Evolutionary conservation across 164 flowering plant genomes (phyloP).

Genomic region (Platanus orientalis): DNA sequence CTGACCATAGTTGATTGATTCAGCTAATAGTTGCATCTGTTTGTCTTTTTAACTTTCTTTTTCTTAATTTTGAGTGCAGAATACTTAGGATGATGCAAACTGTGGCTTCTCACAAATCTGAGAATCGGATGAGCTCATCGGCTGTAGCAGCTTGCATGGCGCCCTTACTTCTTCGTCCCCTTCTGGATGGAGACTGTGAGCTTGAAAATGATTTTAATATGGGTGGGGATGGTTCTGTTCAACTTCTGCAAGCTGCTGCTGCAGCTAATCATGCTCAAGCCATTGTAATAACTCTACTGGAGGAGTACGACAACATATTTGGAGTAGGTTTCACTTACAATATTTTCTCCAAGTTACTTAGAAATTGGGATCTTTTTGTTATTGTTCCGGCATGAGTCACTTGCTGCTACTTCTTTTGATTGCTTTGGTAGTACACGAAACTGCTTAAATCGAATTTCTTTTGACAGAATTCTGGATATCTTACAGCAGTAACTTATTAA

Average conservation of each 20-base stretch:
- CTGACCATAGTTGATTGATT: background rate
- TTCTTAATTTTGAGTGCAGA: constrained; percentile 35
- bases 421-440: background rate
- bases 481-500: too few species aligned
- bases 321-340: constrained; percentile 48
- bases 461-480: too few species aligned
- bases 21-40: constrained; percentile 8
- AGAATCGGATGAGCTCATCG: constrained; percentile 82
- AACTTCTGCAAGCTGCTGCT: constrained; percentile 95
- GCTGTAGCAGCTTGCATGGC: constrained; percentile 99
- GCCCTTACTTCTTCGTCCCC: constrained; percentile 96
- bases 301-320: constrained; percentile 80
- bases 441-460: too few species aligned
- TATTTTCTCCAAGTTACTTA: constrained; percentile 8
- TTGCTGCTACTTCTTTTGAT: background rate
- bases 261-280: constrained; percentile 99
- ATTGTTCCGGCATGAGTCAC: background rate
- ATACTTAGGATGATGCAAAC: constrained; percentile 90
- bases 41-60: background rate
- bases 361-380: background rate
- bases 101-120: constrained; percentile 73
- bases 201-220: constrained; percentile 68
- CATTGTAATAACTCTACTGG: constrained; percentile 76
- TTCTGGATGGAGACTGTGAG: constrained; percentile 92
- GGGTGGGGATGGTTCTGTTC: constrained; percentile 88